Conservation (phyloP, 148 eudicot genomes). For the Mesembryanthemum crystallinum region DNA sequence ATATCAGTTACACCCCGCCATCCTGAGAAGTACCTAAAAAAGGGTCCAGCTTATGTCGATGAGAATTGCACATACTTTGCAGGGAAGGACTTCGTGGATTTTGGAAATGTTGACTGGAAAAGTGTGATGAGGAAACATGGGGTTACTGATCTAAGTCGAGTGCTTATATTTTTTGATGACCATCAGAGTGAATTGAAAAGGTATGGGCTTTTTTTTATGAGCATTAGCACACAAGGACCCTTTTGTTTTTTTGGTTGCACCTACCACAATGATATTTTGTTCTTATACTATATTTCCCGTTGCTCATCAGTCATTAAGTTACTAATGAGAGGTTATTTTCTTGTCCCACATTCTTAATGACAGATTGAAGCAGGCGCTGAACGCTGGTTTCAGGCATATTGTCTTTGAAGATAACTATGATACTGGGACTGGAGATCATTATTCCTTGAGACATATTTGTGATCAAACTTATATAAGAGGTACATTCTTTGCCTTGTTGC, state of each 20-base stretch:
- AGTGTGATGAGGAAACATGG: slow-evolving; percentile 73
- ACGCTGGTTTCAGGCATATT: slow-evolving; percentile 91
- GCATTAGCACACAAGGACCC: neutral
- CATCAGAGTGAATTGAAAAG: slow-evolving; percentile 96
- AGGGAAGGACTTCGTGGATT: slow-evolving; percentile 91
- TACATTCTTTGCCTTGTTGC: slow-evolving; percentile 20
- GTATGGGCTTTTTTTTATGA: slow-evolving; percentile 32
- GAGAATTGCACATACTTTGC: slow-evolving; percentile 92
- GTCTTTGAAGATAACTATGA: slow-evolving; percentile 98
- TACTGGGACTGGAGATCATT: slow-evolving; percentile 98
- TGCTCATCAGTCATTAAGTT: slow-evolving; percentile 9
- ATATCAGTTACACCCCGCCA: slow-evolving; percentile 89
- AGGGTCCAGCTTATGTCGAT: slow-evolving; percentile 97
- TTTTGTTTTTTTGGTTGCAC: slow-evolving; percentile 7
- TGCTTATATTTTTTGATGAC: slow-evolving; percentile 92
- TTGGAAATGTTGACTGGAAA: slow-evolving; percentile 88
- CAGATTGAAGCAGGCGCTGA: slow-evolving; percentile 92
- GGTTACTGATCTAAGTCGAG: slow-evolving; percentile 61
- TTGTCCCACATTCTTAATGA: neutral
- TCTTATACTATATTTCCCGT: neutral
- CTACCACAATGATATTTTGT: neutral
- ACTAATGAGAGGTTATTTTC: slow-evolving; percentile 6
- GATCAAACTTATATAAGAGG: slow-evolving; percentile 95
- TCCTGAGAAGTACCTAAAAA: slow-evolving; percentile 88
- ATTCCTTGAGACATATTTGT: slow-evolving; percentile 93